phyloP scores from a whole-genome alignment of 2,329 filamentous ascomycete species.

The Sarocladium oryzae region DNA sequence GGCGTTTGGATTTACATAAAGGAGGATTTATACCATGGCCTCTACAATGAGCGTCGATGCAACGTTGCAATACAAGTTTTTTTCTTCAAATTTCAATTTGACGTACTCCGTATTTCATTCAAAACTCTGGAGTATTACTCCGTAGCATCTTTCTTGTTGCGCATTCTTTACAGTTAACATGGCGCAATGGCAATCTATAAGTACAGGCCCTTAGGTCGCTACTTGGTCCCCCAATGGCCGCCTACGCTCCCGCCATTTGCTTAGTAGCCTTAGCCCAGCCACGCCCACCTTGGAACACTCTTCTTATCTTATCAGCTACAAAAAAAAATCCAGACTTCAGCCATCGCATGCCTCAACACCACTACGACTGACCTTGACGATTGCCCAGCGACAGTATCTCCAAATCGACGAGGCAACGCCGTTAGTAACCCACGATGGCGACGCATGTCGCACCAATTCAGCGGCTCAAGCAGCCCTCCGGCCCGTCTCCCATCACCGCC shows the following conservation, averaged over 20 bases:
- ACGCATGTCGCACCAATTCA: slow-evolving; percentile 76
- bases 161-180: too few relatives aligned
- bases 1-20: slow-evolving; percentile 2
- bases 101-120: background rate
- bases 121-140: too few relatives aligned
- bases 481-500: slow-evolving; percentile 75
- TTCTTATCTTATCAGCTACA: slow-evolving; percentile 10
- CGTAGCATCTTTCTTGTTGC: too few relatives aligned
- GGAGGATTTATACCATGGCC: slow-evolving; percentile 7
- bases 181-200: too few relatives aligned
- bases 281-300: slow-evolving; percentile 1
- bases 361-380: background rate
- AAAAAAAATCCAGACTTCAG: slow-evolving; percentile 7
- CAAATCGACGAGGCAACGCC: slow-evolving; percentile 7
- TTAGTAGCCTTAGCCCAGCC: too few relatives aligned
- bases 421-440: slow-evolving; percentile 54
- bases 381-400: slow-evolving; percentile 12
- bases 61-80: background rate
- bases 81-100: background rate
- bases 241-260: too few relatives aligned
- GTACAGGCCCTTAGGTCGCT: too few relatives aligned
- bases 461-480: slow-evolving; percentile 75
- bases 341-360: background rate
- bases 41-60: background rate
- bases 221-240: too few relatives aligned